These are phyloP conservation scores for Apophysomyces ossiformis DNA, from an alignment of 371 early-diverging fungal genomes.

Conservation along the genomic window DNA sequence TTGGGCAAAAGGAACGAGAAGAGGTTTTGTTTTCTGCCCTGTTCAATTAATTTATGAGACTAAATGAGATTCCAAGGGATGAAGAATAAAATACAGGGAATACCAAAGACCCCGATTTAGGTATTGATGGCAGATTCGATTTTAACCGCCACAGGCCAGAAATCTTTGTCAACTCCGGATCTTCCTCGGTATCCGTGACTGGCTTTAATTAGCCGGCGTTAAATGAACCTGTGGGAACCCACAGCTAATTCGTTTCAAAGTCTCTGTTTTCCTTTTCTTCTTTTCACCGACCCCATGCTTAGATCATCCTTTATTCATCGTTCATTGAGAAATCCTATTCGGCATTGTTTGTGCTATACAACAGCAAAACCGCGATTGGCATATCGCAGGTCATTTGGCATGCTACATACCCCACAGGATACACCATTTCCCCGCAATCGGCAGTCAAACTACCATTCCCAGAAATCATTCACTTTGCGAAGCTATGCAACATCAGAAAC, in stretches of 20 bases:
- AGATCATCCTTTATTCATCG: not conserved
- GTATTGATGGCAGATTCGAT: slow-evolving; percentile 20
- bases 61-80: slow-evolving; percentile 42
- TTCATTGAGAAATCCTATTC: not conserved
- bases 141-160: not conserved
- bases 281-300: not conserved
- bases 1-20: slow-evolving; percentile 44
- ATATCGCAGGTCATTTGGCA: not conserved
- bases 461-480: not conserved
- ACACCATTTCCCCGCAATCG: not conserved
- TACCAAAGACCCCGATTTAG: slow-evolving; percentile 49
- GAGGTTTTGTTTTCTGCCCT: slow-evolving; percentile 49
- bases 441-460: not conserved
- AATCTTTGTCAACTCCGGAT: too few species aligned
- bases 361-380: not conserved
- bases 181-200: too few species aligned
- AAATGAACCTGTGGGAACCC: too few species aligned
- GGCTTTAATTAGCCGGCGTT: too few species aligned
- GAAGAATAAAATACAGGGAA: slow-evolving; percentile 49
- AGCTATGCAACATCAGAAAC: slow-evolving; percentile 2
- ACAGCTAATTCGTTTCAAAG: too few species aligned
- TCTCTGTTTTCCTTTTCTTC: not conserved
- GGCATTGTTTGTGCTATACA: not conserved
- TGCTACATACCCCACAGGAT: not conserved
- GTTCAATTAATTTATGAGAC: slow-evolving; percentile 43